Base-by-base conservation (phyloP, 2,329 filamentous ascomycete genomes). In the Falciphora oryzae region DNA sequence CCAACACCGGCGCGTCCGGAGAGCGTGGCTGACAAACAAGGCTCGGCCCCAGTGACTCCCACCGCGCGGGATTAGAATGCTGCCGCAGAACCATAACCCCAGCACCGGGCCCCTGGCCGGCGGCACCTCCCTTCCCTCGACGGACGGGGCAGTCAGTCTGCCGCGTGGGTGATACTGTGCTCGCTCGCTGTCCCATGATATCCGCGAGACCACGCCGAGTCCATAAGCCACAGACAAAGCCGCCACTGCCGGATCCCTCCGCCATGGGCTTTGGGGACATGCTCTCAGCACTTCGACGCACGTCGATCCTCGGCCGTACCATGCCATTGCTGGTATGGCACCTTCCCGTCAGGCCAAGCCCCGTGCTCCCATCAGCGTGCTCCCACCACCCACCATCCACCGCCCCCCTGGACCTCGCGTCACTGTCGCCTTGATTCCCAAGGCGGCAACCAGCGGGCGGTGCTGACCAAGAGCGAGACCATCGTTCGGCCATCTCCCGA, bases 391-490 rank as follows among this genome's bases (percentile, higher is more conserved):
- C 44, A 50, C 22, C 22, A 50, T 18, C 44, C 44, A 22, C 18
- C 44, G 18, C 44, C 44, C 22, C 44, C 22, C 44, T n/a, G 8
- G 44, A 25, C 44, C 44, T 53, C 10, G 44, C 44, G 44, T 53
- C 44, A 53, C 44, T 53, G 18, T 53, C 8, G 44, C 44, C 44
- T 53, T 22, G 18, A 53, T 53, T 53, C 44, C 44, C 44, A 53
- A 53, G 44, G 44, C 44, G 44, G 44, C 44, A 53, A 18, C 44
- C 44, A 8, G 44, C 44, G 44, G 44, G 22, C n/a, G 44, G n/a
- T 53, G 44, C 44, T 53, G 44, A 53, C 44, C 44, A 53, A 53
- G 44, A 53, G n/a, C 44, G 44, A 53, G 44, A 53, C 44, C 44
- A 53, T 25, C 44, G 44, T 25, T 53, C 44, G 44, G 44, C 44